phyloP scores from a whole-genome alignment of 2,329 filamentous ascomycete species.

The Dryadomyces sulphureus region DNA sequence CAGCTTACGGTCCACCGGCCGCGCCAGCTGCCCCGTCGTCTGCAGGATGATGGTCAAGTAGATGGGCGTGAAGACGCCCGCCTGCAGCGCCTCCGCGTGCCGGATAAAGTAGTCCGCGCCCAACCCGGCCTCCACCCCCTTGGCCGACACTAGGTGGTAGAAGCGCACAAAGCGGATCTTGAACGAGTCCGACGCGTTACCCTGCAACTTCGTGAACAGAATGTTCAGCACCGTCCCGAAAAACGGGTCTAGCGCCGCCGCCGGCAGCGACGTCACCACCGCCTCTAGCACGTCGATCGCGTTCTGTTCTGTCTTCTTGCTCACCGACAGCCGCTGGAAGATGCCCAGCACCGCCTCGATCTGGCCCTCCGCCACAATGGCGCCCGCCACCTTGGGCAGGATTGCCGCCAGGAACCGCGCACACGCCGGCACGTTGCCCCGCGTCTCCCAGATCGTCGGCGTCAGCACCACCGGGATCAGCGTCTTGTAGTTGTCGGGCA shows the following conservation, averaged over 20 bases:
- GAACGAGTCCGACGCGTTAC: slow-evolving; percentile 58
- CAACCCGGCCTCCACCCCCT: slow-evolving; percentile 58
- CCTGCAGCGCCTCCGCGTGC: slow-evolving; percentile 69
- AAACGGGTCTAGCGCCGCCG: slow-evolving; percentile 54
- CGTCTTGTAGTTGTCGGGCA: slow-evolving; percentile 68
- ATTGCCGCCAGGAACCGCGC: slow-evolving; percentile 73
- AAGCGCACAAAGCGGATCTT: slow-evolving; percentile 81
- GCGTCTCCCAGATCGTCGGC: slow-evolving; percentile 77
- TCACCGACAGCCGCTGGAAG: slow-evolving; percentile 76
- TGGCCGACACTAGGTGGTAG: slow-evolving; percentile 80
- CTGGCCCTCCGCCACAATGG: slow-evolving; percentile 66
- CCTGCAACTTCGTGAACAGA: slow-evolving; percentile 63
- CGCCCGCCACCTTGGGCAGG: slow-evolving; percentile 58
- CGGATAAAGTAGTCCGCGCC: slow-evolving; percentile 86
- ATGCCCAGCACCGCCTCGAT: slow-evolving; percentile 83
- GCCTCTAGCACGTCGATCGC: slow-evolving; percentile 85
- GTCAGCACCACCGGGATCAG: slow-evolving; percentile 66
- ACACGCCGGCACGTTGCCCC: slow-evolving; percentile 84
- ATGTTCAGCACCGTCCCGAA: slow-evolving; percentile 69
- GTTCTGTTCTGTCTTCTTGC: slow-evolving; percentile 71
- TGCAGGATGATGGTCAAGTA: slow-evolving; percentile 80
- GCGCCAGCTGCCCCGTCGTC: slow-evolving; percentile 74
- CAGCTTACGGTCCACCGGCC: slow-evolving; percentile 81
- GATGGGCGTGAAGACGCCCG: slow-evolving; percentile 65
- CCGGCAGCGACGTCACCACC: slow-evolving; percentile 57